Conservation (phyloP, 371 early-diverging fungal genomes). For the Mortierella sp. region DNA sequence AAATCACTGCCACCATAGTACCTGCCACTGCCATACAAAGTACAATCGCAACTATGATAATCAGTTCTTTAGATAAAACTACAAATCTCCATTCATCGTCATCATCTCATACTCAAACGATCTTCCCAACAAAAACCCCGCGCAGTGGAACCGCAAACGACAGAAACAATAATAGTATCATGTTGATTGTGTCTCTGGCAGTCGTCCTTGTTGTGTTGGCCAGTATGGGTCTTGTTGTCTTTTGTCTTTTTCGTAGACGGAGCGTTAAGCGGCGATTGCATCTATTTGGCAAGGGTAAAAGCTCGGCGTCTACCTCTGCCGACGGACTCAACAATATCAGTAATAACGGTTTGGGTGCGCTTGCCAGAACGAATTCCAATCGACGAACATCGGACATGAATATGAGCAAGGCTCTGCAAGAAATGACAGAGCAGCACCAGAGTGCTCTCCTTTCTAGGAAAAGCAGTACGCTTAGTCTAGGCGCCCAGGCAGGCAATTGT, state of each 20-base stretch:
- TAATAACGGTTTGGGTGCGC: background rate
- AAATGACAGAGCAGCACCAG: slow-evolving; percentile 39
- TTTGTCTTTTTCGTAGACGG: slow-evolving; percentile 38
- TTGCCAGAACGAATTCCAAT: background rate
- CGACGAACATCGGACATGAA: slow-evolving; percentile 12
- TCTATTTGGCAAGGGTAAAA: slow-evolving; percentile 12
- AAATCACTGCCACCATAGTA: background rate
- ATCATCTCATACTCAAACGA: background rate
- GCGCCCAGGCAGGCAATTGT: slow-evolving; percentile 6
- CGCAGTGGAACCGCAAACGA: background rate
- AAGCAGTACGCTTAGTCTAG: slow-evolving; percentile 28
- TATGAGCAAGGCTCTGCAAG: slow-evolving; percentile 18
- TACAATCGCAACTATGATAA: slow-evolving; percentile 2
- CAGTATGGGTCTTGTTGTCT: slow-evolving; percentile 30
- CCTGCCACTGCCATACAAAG: slow-evolving; percentile 1
- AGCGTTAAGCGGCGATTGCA: slow-evolving; percentile 16
- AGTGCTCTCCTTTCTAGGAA: slow-evolving; percentile 7
- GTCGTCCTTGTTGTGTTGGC: slow-evolving; percentile 44
- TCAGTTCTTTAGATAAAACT: slow-evolving; percentile 1
- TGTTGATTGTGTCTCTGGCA: slow-evolving; percentile 40
- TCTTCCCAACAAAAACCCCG: slow-evolving; percentile 17
- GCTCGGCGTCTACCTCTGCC: background rate
- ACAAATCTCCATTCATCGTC: background rate
- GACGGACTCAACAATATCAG: slow-evolving; percentile 4
- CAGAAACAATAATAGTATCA: slow-evolving; percentile 12